Conservation (phyloP, 345 rosid genomes). For the Lepidium aucheri region DNA sequence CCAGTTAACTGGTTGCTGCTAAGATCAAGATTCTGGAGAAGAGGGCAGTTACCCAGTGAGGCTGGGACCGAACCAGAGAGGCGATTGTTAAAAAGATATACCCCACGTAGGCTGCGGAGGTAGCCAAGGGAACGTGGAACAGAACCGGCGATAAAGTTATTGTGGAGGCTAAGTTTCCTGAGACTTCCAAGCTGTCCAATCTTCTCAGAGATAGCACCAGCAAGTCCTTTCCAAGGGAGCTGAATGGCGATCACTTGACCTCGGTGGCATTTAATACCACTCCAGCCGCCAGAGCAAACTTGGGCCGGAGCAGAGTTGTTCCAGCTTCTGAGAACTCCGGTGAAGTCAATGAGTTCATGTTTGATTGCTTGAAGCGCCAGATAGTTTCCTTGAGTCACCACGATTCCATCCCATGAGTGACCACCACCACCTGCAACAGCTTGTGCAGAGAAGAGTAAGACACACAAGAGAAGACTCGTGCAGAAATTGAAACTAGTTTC, state of each 20-base stretch:
- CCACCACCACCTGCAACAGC: slow-evolving; percentile 42
- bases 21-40: slow-evolving; percentile 65
- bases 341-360: slow-evolving; percentile 55
- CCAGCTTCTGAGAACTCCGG: slow-evolving; percentile 68
- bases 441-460: slow-evolving; percentile 26
- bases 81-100: slow-evolving; percentile 83
- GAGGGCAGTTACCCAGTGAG: slow-evolving; percentile 54
- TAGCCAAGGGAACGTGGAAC: slow-evolving; percentile 74
- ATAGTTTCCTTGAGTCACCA: slow-evolving; percentile 58
- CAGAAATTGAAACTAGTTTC: not conserved
- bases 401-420: slow-evolving; percentile 54
- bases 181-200: slow-evolving; percentile 73
- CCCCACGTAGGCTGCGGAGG: slow-evolving; percentile 65
- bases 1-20: slow-evolving; percentile 64
- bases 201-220: slow-evolving; percentile 73
- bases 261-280: slow-evolving; percentile 77
- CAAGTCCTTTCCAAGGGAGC: slow-evolving; percentile 87
- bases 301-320: slow-evolving; percentile 43
- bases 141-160: slow-evolving; percentile 58
- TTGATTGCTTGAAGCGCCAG: slow-evolving; percentile 67
- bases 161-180: slow-evolving; percentile 73
- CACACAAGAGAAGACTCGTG: slow-evolving; percentile 25
- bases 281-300: slow-evolving; percentile 86
- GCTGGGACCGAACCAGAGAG: slow-evolving; percentile 81
- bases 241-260: slow-evolving; percentile 80